Evolutionary conservation across 2,329 filamentous ascomycete species (phyloP), one percentile per base, ranked within the genome.

Genomic region (Xylariaceae sp.): DNA sequence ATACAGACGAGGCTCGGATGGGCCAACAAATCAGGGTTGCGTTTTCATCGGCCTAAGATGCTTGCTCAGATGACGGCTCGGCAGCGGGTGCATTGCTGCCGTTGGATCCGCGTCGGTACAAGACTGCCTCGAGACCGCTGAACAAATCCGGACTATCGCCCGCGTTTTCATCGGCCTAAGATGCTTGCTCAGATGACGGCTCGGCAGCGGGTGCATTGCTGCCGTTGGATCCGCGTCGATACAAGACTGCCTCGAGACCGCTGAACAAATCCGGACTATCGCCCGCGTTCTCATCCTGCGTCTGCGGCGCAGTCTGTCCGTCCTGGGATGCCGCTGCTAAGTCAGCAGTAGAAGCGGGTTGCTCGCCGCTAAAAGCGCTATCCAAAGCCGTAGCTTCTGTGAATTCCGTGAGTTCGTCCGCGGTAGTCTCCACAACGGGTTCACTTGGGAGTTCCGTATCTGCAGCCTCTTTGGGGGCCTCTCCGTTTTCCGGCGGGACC

Each of bases 161-260:
- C 37, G 71, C 71, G 15, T 72, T 71, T 8, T 73, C 70, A 15
- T n/a, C 42, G 11, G 49, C n/a, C 2, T 62, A 51, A 18, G 56
- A 30, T 18, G 30, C 23, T 30, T 30, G 51, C 15, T 52, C 39
- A 5, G 51, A 50, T 39, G 50, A 39, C 23, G 53, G 55, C 23
- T 59, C 57, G 10, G 53, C 59, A 8, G 50, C 49, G 10, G 62
- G 56, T 17, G 63, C 67, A 23, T 68, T 67, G 18, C 53, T 59
- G 23, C 23, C 23, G 30, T 64, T 18, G 17, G 17, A 18, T 18
- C 17, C 17, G 17, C 17, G 17, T 18, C 17, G 17, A 18, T 79
- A 75, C 42, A 80, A 71, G 39, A 77, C 78, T 1, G 76, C 73
- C 64, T 80, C 75, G 1, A 80, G 67, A n/a, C 73, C 76, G n/a